phyloP scores from a whole-genome alignment of 2,329 filamentous ascomycete genomes.

The Teratosphaeria epicoccoides region DNA sequence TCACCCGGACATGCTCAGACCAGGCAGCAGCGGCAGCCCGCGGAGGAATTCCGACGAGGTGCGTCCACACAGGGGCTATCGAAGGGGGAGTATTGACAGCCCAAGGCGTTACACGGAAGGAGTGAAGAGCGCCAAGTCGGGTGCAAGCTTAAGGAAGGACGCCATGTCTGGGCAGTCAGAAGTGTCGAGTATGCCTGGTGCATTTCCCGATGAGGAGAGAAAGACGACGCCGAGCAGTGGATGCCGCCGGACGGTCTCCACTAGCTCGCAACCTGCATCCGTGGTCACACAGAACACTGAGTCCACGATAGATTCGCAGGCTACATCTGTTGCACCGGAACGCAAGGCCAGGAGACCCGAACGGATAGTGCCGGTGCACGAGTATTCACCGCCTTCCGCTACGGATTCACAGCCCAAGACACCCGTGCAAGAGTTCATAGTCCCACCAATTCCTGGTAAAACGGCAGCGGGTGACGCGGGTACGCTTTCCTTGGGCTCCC shows the following conservation, averaged over 20 bases:
- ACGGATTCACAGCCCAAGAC: slow-evolving; percentile 38
- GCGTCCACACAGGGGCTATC: slow-evolving; percentile 27
- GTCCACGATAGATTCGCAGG: slow-evolving; percentile 33
- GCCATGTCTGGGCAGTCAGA: slow-evolving; percentile 30
- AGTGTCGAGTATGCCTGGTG: slow-evolving; percentile 29
- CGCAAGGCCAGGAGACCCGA: slow-evolving; percentile 22
- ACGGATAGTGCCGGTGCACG: slow-evolving; percentile 27
- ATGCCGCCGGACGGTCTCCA: slow-evolving; percentile 22
- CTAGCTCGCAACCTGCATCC: slow-evolving; percentile 28
- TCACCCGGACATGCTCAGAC: slow-evolving; percentile 35
- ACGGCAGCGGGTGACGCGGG: slow-evolving; percentile 4
- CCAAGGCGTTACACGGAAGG: slow-evolving; percentile 23
- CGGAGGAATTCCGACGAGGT: slow-evolving; percentile 29
- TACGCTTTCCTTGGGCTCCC: slow-evolving; percentile 31
- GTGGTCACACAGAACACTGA: slow-evolving; percentile 28
- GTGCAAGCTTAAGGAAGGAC: slow-evolving; percentile 33
- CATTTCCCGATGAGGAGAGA: slow-evolving; percentile 27
- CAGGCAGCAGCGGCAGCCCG: slow-evolving; percentile 36
- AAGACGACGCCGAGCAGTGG: slow-evolving; percentile 30
- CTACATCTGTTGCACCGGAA: slow-evolving; percentile 35
- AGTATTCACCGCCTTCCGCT: slow-evolving; percentile 30
- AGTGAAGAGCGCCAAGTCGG: slow-evolving; percentile 31
- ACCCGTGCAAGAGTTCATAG: slow-evolving; percentile 27
- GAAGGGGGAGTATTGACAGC: slow-evolving; percentile 33
- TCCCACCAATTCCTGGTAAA: slow-evolving; percentile 1